Base-by-base conservation (phyloP, 2,329 filamentous ascomycete species). In the Ilyonectria robusta region DNA sequence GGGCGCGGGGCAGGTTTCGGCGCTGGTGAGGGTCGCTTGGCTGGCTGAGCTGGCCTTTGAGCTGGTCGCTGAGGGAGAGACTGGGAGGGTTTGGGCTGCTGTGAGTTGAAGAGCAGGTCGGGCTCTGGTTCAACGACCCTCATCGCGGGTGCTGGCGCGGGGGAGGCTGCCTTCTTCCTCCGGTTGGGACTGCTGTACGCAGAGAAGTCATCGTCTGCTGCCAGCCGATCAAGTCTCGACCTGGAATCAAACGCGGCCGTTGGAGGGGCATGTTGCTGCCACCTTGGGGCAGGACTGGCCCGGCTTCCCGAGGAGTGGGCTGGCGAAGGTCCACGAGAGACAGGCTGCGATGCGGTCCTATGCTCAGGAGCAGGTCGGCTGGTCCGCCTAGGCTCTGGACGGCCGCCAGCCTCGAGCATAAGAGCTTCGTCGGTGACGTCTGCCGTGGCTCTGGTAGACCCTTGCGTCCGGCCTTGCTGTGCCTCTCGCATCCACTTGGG, bases 401-500 rank as follows among this genome's bases (percentile, higher is more conserved):
- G 83, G 44, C 83, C 83, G 26, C 90, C 89, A 29, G 86, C 85
- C 75, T 97, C 94, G 2, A 97, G 85, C 89, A 95, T 92, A 79
- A 94, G 84, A 6, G 93, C 94, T 82, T 94, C 92, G 69, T 93
- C 89, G 0, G 92, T 94, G 6, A 87, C 83, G 21, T 84, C 81
- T 11, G 78, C 67, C 31, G 57, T 69, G 13, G 69, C 72, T 54
- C 75, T 81, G 70, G 79, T 78, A 42, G 76, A 48, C 73, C 77
- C 72, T 29, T 77, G 81, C 35, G 71, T 71, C 40, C 80, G 81
- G 2, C 86, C 83, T 62, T 84, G 81, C 48, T 88, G 87, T 3
- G 90, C 87, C 64, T 95, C 92, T 74, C 92, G 91, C 95, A 99
- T 97, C 96, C 96, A 99, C 77, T 94, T 96, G 0, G 96, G 96